Percentiles rank a stretch among this genome's conserved stretches.
phyloP scores from a whole-genome alignment of 345 rosid genomes.

The Kernera saxatilis region DNA sequence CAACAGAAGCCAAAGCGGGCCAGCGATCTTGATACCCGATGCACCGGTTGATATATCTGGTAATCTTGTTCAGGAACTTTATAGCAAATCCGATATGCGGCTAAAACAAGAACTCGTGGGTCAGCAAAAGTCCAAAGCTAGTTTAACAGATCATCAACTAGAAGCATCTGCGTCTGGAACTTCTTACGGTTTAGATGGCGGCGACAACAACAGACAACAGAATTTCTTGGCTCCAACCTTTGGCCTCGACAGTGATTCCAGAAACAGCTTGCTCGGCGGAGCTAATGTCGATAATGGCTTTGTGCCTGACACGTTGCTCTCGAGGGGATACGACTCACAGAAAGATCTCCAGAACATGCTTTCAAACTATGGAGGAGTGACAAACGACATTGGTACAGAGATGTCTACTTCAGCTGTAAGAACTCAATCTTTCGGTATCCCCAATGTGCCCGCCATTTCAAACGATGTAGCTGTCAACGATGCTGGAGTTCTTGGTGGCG shows the following conservation, averaged over 20 bases:
- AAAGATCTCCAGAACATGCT: conserved; percentile 96
- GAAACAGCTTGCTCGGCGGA: conserved; percentile 55
- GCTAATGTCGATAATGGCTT: conserved; percentile 53
- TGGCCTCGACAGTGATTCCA: conserved; percentile 70
- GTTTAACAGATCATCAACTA: conserved; percentile 70
- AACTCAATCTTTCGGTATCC: conserved; percentile 87
- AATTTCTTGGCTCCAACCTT: conserved; percentile 67
- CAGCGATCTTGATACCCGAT: conserved; percentile 49
- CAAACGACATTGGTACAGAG: conserved; percentile 86
- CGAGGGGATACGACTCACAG: conserved; percentile 86
- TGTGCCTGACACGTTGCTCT: conserved; percentile 71
- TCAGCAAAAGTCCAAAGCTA: conserved; percentile 59
- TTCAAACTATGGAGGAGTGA: conserved; percentile 64
- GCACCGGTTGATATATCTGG: conserved; percentile 48
- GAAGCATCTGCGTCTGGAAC: conserved; percentile 94
- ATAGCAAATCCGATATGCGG: conserved; percentile 49
- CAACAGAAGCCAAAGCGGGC: conserved; percentile 59
- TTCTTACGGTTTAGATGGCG: conserved; percentile 78
- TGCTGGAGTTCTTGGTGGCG: conserved; percentile 68
- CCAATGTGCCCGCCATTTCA: conserved; percentile 73
- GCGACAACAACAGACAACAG: conserved; percentile 54
- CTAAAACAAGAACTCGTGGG: conserved; percentile 45
- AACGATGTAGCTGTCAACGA: conserved; percentile 72
- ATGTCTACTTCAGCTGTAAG: conserved; percentile 81
- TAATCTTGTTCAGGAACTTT: conserved; percentile 63